Evolutionary conservation across 2,329 filamentous ascomycete genomes (phyloP), one percentile per base, ranked within the genome.

Genomic region (Penicillium sp.): DNA sequence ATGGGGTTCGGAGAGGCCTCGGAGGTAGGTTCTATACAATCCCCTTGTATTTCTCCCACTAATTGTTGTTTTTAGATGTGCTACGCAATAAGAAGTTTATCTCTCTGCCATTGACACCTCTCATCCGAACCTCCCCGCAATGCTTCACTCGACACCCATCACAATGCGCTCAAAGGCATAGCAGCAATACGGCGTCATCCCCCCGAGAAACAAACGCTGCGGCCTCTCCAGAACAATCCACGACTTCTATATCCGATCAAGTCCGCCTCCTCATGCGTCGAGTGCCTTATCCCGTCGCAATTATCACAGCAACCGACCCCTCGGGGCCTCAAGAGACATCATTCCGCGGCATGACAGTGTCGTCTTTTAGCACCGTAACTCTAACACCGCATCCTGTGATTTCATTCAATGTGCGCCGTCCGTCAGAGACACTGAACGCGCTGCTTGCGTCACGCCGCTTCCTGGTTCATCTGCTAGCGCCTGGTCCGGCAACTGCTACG

Each of bases 351-450:
- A 82, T 85, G 61, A 85, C 83, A 8, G 80, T 87, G 31, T 87
- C 85, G 3, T 86, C 84, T 1, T 81, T 87, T 69, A 85, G 74
- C 56, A 83, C 83, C 4, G 81, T 87, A 13, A 80, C 82, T 0
- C 71, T 87, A 3, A 65, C 75, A 29, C 84, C 85, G 1, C 59
- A 67, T 1, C 82, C 84, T 0, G 75, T 83, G n/a, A 75, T 87
- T 24, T 84, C 82, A 1, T 87, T 87, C 76, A 87, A 87, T 57
- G 76, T 87, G 52, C 80, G 79, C 48, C 62, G 77, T 2, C 82
- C 83, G 2, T 86, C 83, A 1, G 75, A 79, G 36, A 86, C 83
- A 0, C 77, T 83, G 45, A 74, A 79, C 49, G 82, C 82, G 6
- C 81, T 87, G 8, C 62, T 69, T 40, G 57, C 59, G 18, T 79